A percentile compares a stretch with the other conserved stretches of the same genome.
Evolutionary conservation across 2,329 filamentous ascomycete genomes (phyloP).

Genomic region (Neonectria hederae): DNA sequence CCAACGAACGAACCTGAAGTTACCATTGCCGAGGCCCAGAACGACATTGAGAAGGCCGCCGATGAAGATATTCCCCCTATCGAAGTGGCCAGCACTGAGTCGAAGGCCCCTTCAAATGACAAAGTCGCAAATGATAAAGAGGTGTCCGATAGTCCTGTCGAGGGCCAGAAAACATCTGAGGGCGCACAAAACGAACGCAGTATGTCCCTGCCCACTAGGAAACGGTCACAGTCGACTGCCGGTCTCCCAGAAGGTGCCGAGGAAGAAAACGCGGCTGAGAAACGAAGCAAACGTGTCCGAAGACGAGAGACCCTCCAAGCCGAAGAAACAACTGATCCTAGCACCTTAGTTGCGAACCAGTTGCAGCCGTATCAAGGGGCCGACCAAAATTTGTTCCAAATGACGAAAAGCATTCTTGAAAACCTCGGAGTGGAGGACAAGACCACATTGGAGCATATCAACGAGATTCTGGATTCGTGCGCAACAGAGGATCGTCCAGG

Average conservation of each 20-base stretch:
- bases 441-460: constrained; percentile 55
- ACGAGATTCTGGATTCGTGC: constrained; percentile 63
- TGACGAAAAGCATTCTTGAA: constrained; percentile 64
- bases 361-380: constrained; percentile 66
- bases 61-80: constrained; percentile 8
- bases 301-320: constrained; percentile 62
- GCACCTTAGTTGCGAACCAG: constrained; percentile 62
- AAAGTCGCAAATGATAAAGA: constrained; percentile 37
- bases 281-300: constrained; percentile 72
- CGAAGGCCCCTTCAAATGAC: constrained; percentile 19
- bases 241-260: constrained; percentile 65
- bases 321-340: constrained; percentile 64
- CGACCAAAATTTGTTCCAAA: constrained; percentile 65
- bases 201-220: constrained; percentile 58
- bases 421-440: constrained; percentile 63
- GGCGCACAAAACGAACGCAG: constrained; percentile 48
- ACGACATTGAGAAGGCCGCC: constrained; percentile 17
- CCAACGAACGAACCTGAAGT: constrained; percentile 29
- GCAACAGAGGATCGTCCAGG: constrained; percentile 60
- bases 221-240: constrained; percentile 70
- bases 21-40: constrained; percentile 21
- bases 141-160: constrained; percentile 33
- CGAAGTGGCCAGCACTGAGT: constrained; percentile 10
- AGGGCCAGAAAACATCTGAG: constrained; percentile 42
- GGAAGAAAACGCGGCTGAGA: constrained; percentile 67